A percentile compares a stretch with the other conserved stretches of the same genome.
phyloP scores from a whole-genome alignment of 2,329 filamentous ascomycete species.

The Pseudogymnoascus sp. region DNA sequence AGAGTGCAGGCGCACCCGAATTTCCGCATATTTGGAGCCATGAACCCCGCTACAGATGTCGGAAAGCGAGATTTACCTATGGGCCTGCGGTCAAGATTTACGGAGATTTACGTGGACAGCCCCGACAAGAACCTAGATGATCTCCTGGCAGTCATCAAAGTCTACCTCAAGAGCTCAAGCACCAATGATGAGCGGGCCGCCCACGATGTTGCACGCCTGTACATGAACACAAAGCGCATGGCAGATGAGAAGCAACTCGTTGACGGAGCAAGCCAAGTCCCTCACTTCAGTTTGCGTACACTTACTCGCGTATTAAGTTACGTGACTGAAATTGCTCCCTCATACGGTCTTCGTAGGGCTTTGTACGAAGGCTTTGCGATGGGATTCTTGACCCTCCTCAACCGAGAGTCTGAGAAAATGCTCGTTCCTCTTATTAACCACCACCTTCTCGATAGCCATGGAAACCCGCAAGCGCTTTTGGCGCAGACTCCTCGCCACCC shows the following conservation, averaged over 20 bases:
- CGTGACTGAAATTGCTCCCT: slow-evolving; percentile 72
- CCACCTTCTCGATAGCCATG: slow-evolving; percentile 65
- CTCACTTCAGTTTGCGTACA: slow-evolving; percentile 93
- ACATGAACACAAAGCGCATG: slow-evolving; percentile 77
- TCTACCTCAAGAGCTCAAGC: slow-evolving; percentile 69
- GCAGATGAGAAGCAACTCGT: slow-evolving; percentile 78
- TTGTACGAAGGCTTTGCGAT: slow-evolving; percentile 95
- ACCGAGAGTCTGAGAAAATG: slow-evolving; percentile 71
- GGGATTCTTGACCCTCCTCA: slow-evolving; percentile 89
- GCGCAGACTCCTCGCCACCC: slow-evolving; percentile 73
- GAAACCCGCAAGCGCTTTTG: slow-evolving; percentile 64
- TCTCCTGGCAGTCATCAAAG: slow-evolving; percentile 77
- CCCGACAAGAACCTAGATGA: slow-evolving; percentile 84
- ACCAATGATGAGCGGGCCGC: slow-evolving; percentile 66
- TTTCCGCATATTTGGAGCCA: slow-evolving; percentile 94
- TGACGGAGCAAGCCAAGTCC: slow-evolving; percentile 90
- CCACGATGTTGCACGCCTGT: slow-evolving; percentile 76
- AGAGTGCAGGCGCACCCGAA: slow-evolving; percentile 82
- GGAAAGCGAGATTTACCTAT: slow-evolving; percentile 91
- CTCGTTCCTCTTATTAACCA: slow-evolving; percentile 74
- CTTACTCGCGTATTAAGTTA: slow-evolving; percentile 86
- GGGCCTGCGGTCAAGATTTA: slow-evolving; percentile 85
- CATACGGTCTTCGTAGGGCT: slow-evolving; percentile 78
- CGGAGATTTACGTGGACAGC: slow-evolving; percentile 87
- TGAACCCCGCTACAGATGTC: slow-evolving; percentile 97